phyloP scores from a whole-genome alignment of 352 stramenopile species.

The Phytopythium kandeliae region DNA sequence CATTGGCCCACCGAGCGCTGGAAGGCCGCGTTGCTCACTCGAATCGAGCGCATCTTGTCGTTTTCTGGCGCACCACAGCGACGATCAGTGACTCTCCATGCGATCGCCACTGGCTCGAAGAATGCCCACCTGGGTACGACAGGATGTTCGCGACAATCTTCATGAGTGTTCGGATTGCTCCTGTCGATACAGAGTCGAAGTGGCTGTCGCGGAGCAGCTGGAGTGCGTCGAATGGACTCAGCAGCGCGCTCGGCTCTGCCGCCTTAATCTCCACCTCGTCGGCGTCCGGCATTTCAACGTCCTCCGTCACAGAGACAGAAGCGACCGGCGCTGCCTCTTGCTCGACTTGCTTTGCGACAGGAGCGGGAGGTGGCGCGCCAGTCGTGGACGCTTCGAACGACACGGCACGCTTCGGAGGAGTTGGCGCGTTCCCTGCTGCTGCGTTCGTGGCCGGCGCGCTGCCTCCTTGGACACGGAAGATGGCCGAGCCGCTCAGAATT shows the following conservation, averaged over 20 bases:
- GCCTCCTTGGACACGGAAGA: conserved; percentile 65
- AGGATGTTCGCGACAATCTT: conserved; percentile 85
- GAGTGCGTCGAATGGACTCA: conserved; percentile 58
- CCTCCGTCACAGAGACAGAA: conserved; percentile 7
- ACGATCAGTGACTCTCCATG: no score
- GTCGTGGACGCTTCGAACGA: conserved; percentile 10
- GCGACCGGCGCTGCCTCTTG: background rate
- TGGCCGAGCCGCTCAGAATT: conserved; percentile 74
- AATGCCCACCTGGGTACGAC: conserved; percentile 69
- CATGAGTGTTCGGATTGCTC: conserved; percentile 66
- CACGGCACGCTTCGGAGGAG: conserved; percentile 7
- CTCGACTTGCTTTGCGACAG: background rate
- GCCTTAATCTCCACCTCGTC: conserved; percentile 5
- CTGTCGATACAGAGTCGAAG: conserved; percentile 68
- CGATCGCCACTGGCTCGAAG: no score
- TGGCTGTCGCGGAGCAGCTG: conserved; percentile 65
- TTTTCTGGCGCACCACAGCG: conserved; percentile 37
- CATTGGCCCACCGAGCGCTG: conserved; percentile 58
- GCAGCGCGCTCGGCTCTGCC: background rate
- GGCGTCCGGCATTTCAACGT: conserved; percentile 50
- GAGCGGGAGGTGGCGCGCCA: background rate
- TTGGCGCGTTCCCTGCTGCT: background rate
- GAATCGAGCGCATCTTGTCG: conserved; percentile 77
- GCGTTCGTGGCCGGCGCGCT: conserved; percentile 4
- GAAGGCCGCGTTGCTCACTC: conserved; percentile 72